Conservation (phyloP, 2,329 filamentous ascomycete species). For the Chaetomium sp. region DNA sequence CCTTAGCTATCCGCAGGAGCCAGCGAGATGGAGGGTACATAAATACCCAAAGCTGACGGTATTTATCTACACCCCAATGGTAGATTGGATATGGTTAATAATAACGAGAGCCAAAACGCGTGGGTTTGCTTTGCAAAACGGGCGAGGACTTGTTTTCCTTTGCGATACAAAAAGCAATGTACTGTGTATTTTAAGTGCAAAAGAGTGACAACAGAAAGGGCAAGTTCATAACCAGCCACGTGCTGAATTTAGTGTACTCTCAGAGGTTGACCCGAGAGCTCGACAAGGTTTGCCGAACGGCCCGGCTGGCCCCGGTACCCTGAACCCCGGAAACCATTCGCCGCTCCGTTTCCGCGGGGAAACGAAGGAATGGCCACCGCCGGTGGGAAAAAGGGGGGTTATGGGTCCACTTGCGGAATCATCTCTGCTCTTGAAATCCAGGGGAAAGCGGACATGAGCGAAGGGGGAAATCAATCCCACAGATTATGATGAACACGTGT, state of each 20-base stretch:
- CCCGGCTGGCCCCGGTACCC: background rate
- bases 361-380: background rate
- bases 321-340: background rate
- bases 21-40: background rate
- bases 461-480: background rate
- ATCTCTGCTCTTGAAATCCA: background rate
- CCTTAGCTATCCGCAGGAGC: no score
- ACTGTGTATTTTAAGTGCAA: background rate
- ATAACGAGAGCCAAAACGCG: no score
- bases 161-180: no score
- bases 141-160: no score
- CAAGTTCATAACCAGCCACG: background rate
- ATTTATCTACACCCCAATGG: background rate
- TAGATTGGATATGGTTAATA: no score
- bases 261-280: background rate
- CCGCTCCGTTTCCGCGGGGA: background rate
- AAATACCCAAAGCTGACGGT: background rate
- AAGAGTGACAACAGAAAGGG: background rate
- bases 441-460: background rate
- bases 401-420: background rate
- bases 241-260: background rate
- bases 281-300: background rate
- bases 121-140: no score
- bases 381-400: background rate
- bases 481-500: conserved; percentile 4